Evolutionary conservation across 345 rosid species (phyloP).

Genomic region (Nasturtium officinale): DNA sequence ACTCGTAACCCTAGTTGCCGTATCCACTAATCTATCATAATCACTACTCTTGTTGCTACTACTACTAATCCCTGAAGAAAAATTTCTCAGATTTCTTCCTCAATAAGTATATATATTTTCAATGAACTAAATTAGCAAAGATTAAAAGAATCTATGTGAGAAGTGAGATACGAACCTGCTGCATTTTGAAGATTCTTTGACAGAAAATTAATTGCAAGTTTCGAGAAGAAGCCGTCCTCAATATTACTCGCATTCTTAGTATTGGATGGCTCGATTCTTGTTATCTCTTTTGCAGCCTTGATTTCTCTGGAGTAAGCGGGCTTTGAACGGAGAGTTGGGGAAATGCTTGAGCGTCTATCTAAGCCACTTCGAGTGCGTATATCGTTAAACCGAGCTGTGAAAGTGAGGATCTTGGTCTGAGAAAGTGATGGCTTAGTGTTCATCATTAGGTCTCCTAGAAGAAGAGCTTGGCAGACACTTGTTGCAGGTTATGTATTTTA

Average conservation of each 20-base stretch:
- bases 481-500: constrained; percentile 20
- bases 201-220: constrained; percentile 58
- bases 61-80: constrained; percentile 34
- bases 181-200: constrained; percentile 58
- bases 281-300: constrained; percentile 24
- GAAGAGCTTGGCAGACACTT: constrained; percentile 27
- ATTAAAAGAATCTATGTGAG: not conserved
- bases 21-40: constrained; percentile 71
- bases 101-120: not conserved
- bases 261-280: constrained; percentile 9
- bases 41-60: constrained; percentile 49
- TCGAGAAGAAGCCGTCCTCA: constrained; percentile 59
- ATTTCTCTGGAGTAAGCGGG: constrained; percentile 30
- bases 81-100: not conserved
- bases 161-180: constrained; percentile 48
- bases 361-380: constrained; percentile 10
- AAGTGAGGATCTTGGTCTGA: constrained; percentile 23
- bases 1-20: constrained; percentile 52
- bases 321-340: constrained; percentile 43
- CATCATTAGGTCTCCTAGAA: constrained; percentile 29
- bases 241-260: constrained; percentile 42
- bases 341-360: constrained; percentile 25
- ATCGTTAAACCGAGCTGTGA: not conserved
- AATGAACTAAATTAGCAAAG: not conserved
- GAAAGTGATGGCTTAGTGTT: constrained; percentile 35